A percentile compares a stretch with the other conserved stretches of the same genome.
phyloP scores from a whole-genome alignment of 768 basidiomycete genomes.

The Udeniomyces megalosporus region DNA sequence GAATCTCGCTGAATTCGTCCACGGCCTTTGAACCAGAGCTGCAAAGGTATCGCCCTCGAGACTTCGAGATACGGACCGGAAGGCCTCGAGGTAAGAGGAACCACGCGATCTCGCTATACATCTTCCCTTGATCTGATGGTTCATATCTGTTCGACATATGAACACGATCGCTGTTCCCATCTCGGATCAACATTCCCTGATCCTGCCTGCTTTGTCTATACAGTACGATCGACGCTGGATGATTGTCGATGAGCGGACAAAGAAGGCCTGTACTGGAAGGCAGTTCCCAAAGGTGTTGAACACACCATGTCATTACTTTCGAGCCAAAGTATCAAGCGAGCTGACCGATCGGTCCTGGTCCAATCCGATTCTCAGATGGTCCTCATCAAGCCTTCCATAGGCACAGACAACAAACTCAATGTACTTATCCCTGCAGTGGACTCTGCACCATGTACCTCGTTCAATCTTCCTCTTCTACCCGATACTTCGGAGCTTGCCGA shows the following conservation, averaged over 20 bases:
- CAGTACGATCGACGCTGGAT: conserved; percentile 15
- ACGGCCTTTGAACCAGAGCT: no score
- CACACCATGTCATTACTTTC: neutral
- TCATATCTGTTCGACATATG: neutral
- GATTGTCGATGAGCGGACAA: neutral
- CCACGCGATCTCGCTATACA: no score
- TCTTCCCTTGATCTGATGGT: neutral
- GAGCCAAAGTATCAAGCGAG: neutral
- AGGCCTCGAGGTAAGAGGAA: neutral
- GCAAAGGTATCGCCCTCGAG: neutral
- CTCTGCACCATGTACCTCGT: neutral
- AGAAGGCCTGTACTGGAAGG: conserved; percentile 7
- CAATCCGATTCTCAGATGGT: neutral
- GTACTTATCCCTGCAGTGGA: no score
- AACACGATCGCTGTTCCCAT: neutral
- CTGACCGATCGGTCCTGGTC: neutral
- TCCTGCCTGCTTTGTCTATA: no score
- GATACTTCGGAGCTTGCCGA: neutral
- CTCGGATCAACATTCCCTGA: neutral
- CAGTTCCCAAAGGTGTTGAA: conserved; percentile 1
- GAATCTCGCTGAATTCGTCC: no score
- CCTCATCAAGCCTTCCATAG: neutral
- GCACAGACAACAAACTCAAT: neutral
- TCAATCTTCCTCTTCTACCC: neutral
- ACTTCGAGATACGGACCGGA: neutral